Evolutionary conservation across 2,329 filamentous ascomycete genomes (phyloP).

Genomic region (Cryphonectria japonica): DNA sequence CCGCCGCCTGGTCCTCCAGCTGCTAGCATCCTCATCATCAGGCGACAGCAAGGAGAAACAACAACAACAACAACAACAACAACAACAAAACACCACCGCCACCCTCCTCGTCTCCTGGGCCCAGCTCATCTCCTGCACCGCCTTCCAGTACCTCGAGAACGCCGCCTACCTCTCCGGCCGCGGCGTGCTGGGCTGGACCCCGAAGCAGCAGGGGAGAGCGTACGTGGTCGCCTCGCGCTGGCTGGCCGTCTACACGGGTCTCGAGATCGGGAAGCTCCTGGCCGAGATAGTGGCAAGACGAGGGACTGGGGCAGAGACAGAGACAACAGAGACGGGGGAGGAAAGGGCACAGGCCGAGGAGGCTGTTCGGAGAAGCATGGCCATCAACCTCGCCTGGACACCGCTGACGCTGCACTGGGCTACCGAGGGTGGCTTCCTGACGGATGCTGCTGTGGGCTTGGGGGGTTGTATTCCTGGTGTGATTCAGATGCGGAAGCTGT

Average conservation of each 20-base stretch:
- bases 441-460: constrained; percentile 46
- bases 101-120: constrained; percentile 61
- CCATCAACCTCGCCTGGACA: constrained; percentile 75
- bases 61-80: too few species aligned
- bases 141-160: constrained; percentile 84
- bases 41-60: not conserved
- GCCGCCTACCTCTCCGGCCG: constrained; percentile 75
- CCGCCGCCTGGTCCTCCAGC: constrained; percentile 49
- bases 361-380: constrained; percentile 68
- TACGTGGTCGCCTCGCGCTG: constrained; percentile 76
- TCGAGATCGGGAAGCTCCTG: constrained; percentile 72
- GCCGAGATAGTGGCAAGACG: constrained; percentile 48
- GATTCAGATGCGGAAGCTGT: constrained; percentile 50
- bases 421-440: constrained; percentile 61
- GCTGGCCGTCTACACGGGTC: constrained; percentile 77
- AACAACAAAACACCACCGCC: constrained; percentile 40
- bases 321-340: constrained; percentile 41
- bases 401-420: constrained; percentile 87
- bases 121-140: constrained; percentile 69
- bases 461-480: constrained; percentile 50
- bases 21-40: constrained; percentile 35
- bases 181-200: constrained; percentile 65
- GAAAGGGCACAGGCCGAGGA: constrained; percentile 50
- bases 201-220: constrained; percentile 61
- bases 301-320: constrained; percentile 31